Conservation (phyloP, 305 asterid species). For the Fraxinus paxiana region DNA sequence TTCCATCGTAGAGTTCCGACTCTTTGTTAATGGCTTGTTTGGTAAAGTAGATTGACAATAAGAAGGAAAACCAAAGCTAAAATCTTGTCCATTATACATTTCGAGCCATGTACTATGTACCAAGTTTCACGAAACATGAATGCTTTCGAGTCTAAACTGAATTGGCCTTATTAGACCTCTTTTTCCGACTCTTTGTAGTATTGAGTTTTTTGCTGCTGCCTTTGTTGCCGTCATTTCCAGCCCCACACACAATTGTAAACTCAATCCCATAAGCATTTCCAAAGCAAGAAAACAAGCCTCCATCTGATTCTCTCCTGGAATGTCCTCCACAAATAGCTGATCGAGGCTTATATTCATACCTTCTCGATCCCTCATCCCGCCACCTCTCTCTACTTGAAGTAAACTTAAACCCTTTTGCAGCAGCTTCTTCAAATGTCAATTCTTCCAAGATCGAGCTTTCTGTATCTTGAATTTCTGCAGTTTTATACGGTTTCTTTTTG, state of each 20-base stretch:
- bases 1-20: background rate
- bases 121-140: background rate
- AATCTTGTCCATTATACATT: background rate
- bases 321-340: conserved; percentile 8
- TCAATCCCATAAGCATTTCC: conserved; percentile 49
- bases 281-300: conserved; percentile 48
- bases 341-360: conserved; percentile 7
- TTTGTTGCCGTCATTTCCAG: conserved; percentile 20
- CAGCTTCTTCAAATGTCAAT: conserved; percentile 55
- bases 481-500: background rate
- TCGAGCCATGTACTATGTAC: background rate
- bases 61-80: background rate
- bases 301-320: conserved; percentile 34
- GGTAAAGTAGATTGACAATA: background rate
- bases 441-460: conserved; percentile 58
- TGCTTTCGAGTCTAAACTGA: background rate
- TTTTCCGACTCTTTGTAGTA: background rate
- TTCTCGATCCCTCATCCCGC: conserved; percentile 29
- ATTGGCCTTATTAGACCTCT: background rate
- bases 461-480: conserved; percentile 26
- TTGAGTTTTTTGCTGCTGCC: conserved; percentile 6
- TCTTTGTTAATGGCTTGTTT: background rate
- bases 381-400: conserved; percentile 28
- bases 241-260: conserved; percentile 45
- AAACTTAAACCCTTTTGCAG: conserved; percentile 52